Conservation (phyloP, 495 filamentous ascomycete species). For the Neurospora sp. region DNA sequence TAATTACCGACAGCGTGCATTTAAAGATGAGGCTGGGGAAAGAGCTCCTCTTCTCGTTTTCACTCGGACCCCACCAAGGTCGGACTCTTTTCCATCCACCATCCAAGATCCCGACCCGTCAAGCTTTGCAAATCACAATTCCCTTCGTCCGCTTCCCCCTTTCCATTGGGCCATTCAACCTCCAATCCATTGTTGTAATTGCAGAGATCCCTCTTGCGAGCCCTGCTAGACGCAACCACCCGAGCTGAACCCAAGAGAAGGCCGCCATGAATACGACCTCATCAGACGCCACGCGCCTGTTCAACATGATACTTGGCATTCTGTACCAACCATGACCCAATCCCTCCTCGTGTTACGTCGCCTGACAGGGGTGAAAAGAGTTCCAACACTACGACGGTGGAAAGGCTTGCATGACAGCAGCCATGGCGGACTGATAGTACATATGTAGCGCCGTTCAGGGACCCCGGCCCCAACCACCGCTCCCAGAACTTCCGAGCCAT, state of each 20-base stretch:
- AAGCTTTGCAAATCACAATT: not conserved
- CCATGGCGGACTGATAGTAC: not conserved
- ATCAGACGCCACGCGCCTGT: not conserved
- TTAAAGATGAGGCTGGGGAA: not conserved
- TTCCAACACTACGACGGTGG: not conserved
- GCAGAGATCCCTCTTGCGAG: not conserved
- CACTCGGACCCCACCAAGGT: not conserved
- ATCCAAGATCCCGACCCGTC: not conserved
- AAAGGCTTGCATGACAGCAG: not conserved
- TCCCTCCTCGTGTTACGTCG: not conserved
- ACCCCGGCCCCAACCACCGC: too few relatives aligned
- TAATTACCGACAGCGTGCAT: not conserved
- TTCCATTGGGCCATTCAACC: not conserved
- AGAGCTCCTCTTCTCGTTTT: not conserved
- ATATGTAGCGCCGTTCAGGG: too few relatives aligned
- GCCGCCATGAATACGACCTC: not conserved
- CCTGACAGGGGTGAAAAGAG: not conserved
- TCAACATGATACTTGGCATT: not conserved
- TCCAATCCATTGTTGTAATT: not conserved
- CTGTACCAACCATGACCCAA: not conserved
- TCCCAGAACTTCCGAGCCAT: too few relatives aligned
- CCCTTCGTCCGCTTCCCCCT: not conserved
- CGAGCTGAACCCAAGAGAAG: not conserved
- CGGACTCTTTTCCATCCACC: not conserved
- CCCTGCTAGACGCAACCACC: not conserved